Evolutionary conservation across 2,329 filamentous ascomycete genomes (phyloP), one percentile per base, ranked within the genome.

Genomic region (Fusarium coicis): DNA sequence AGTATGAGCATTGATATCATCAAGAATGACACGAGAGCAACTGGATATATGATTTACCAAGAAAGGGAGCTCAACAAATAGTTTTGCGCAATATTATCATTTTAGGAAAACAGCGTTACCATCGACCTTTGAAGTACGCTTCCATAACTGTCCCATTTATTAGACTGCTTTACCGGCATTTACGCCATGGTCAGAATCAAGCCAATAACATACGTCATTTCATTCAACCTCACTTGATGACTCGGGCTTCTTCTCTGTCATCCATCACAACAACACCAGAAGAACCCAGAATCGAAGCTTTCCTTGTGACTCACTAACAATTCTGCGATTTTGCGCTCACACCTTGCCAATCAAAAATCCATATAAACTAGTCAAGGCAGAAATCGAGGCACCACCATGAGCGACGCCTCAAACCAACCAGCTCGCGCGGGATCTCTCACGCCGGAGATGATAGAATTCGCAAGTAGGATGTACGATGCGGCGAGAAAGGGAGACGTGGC

Each of bases 381-480:
- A 18, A 53, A 53, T 28, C 9, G 16, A 36, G n/a, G 32, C 49
- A 28, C 36, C 53, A 70, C 23, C 34, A 76, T 76, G 74, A 72
- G 58, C 37, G 67, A 68, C 18, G 42, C 55, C 23, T 69, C 63
- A 26, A 68, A 65, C 19, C 69, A 76, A 49, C 54, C 72, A 23
- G 44, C 66, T 10, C 52, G 59, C 8, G 37, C 62, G 9, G 53
- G 26, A 30, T 66, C 74, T 4, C 83, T 93, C 10, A 89, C 91
- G 1, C 89, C 90, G 1, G 91, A 90, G 78, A 91, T 89, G 43
- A 85, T 94, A 55, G 90, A 88, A 9, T 87, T 94, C 37, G 92
- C 92, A 5, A 84, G 85, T 15, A 88, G 88, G 71, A 87, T 93
- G 83, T 94, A 92, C 82, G 87, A 93, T 74, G 87, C 90, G 34